A percentile compares a stretch with the other conserved stretches of the same genome.
Conservation (phyloP, 1,284 basidiomycete genomes). For the Athelia sp. region DNA sequence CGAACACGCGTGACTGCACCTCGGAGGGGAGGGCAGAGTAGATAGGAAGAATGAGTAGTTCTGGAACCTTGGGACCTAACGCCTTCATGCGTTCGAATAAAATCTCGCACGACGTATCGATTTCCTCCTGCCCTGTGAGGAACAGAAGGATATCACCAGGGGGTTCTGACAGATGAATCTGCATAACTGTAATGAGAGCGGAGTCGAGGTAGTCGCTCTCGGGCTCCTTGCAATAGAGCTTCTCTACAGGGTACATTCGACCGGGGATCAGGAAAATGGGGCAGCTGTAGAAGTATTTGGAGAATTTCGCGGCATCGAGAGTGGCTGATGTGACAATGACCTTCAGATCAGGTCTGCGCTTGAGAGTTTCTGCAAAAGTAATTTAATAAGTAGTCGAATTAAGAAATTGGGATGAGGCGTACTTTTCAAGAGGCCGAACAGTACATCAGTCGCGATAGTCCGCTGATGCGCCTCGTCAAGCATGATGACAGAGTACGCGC, state of each 20-base stretch:
- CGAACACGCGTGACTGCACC: conserved; percentile 96
- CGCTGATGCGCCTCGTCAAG: conserved; percentile 98
- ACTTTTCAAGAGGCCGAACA: conserved; percentile 97
- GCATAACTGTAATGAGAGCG: conserved; percentile 97
- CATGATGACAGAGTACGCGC: conserved; percentile 94
- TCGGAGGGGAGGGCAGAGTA: conserved; percentile 98
- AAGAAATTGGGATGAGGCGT: conserved; percentile 25
- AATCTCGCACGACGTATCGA: conserved; percentile 96
- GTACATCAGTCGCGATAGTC: conserved; percentile 95
- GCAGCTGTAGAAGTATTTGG: conserved; percentile 97
- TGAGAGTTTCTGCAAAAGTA: conserved; percentile 76
- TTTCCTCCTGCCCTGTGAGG: conserved; percentile 98
- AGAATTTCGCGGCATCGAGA: conserved; percentile 99
- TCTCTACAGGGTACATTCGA: conserved; percentile 96
- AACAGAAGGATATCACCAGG: conserved; percentile 96
- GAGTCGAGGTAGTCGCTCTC: conserved; percentile 99
- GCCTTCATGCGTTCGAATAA: conserved; percentile 98
- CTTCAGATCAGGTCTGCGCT: conserved; percentile 91
- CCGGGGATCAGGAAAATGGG: conserved; percentile 99
- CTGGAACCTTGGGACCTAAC: conserved; percentile 93
- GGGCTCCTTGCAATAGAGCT: conserved; percentile 97
- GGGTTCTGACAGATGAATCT: conserved; percentile 97
- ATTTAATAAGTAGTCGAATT: conserved; percentile 15
- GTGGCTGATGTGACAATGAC: conserved; percentile 98
- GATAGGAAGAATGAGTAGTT: conserved; percentile 94